Evolutionary conservation across 2,329 filamentous ascomycete genomes (phyloP), one percentile per base, ranked within the genome.

Genomic region (Mycocentrospora acerina): DNA sequence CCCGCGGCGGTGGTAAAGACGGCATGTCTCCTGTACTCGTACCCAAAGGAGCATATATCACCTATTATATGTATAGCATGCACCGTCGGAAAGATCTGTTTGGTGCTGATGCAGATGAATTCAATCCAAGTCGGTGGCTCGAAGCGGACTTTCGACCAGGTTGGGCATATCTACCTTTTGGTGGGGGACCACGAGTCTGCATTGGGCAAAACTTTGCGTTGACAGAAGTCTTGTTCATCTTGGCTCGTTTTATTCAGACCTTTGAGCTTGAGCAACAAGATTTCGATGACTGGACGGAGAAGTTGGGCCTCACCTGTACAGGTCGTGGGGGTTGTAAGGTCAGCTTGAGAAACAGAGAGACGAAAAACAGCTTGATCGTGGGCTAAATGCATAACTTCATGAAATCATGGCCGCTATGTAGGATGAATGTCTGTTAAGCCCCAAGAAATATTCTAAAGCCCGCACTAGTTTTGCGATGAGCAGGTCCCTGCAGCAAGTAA

Each of bases 41-140:
- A 2, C 49, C 53, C 12, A 62, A 61, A 25, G 64, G 62, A 9
- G 19, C 35, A 2, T 42, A 40, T 12, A 43, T 57, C 1, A 27
- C 24, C 1, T 62, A 47, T 28, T 24, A 44, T 11, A 35, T 46
- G 5, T 56, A 55, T 29, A 40, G 46, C 3, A 56, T 68, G 51
- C 62, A 67, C 24, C 51, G 61, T 5, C 43, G 59, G 0, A 17
- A 32, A 7, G 60, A 65, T 22, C 34, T 68, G 2, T 69, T 52
- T 40, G 65, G 66, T 1, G n/a, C 32, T 2, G 65, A 69, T 33
- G 59, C 64, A 0, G 41, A 57, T 2, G 32, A 29, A 4, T 68
- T 67, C 32, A 37, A 45, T n/a, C 66, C 66, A 0, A 55, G 56
- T 18, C 46, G 66, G 9, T 69, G 64, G 66, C 58, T 68, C 10